Percentiles rank a stretch among this genome's conserved stretches.
Conservation (phyloP, 2,329 filamentous ascomycete species). For the Emergomyces orientalis region DNA sequence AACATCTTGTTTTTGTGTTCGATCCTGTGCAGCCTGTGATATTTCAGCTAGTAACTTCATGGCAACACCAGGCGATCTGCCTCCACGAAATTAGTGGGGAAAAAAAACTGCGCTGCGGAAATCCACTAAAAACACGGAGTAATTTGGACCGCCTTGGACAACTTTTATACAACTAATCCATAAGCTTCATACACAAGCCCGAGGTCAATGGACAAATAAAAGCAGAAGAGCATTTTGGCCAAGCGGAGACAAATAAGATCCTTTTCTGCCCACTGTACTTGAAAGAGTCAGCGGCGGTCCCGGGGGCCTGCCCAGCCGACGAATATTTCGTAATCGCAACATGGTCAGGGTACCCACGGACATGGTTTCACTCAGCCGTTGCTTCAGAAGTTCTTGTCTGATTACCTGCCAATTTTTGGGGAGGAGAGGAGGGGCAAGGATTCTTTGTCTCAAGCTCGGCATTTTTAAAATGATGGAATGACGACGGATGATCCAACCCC, state of each 20-base stretch:
- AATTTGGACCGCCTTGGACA: background rate
- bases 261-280: background rate
- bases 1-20: background rate
- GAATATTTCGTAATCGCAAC: background rate
- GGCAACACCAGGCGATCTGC: background rate
- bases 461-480: background rate
- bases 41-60: background rate
- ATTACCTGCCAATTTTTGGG: background rate
- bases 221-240: background rate
- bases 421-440: background rate
- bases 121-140: background rate
- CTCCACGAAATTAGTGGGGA: background rate
- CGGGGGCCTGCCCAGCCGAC: background rate
- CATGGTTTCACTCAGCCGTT: conserved; percentile 3
- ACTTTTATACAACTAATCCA: background rate
- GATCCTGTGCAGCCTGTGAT: background rate
- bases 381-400: background rate
- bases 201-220: background rate
- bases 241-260: background rate
- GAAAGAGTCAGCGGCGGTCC: background rate
- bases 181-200: background rate
- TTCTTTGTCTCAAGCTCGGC: conserved; percentile 1
- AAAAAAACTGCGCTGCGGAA: background rate
- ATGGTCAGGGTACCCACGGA: background rate
- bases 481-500: background rate